phyloP scores from a whole-genome alignment of 257 asterid genomes.

The Ophiorrhiza pumila region DNA sequence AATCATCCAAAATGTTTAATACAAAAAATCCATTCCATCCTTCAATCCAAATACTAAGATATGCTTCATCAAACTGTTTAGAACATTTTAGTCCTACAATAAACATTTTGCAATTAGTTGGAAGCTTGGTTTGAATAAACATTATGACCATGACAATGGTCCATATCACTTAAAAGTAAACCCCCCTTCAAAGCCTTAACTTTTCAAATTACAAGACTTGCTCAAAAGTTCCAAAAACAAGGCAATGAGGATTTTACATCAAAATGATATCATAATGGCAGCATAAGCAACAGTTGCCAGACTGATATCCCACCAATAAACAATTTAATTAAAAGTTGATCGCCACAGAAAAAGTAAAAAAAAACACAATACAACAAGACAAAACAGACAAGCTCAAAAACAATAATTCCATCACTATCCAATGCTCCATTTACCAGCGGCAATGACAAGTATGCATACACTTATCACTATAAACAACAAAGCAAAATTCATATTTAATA shows the following conservation, averaged over 20 bases:
- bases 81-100: not conserved
- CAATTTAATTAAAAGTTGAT: not conserved
- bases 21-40: slow-evolving; percentile 2
- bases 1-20: not conserved
- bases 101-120: not conserved
- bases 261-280: not conserved
- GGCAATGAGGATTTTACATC: not conserved
- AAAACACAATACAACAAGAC: not conserved
- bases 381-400: not conserved
- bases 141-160: not conserved
- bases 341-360: not conserved
- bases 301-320: not conserved
- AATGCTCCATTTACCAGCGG: not conserved
- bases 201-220: not conserved
- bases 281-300: not conserved
- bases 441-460: not conserved
- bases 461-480: not conserved
- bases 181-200: not conserved
- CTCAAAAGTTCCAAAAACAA: too few relatives aligned
- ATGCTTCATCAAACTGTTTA: not conserved
- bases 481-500: not conserved
- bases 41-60: not conserved
- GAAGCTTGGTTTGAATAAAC: not conserved
- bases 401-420: not conserved
- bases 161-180: not conserved